phyloP scores from a whole-genome alignment of 305 asterid genomes.

The Rubia peregrina region DNA sequence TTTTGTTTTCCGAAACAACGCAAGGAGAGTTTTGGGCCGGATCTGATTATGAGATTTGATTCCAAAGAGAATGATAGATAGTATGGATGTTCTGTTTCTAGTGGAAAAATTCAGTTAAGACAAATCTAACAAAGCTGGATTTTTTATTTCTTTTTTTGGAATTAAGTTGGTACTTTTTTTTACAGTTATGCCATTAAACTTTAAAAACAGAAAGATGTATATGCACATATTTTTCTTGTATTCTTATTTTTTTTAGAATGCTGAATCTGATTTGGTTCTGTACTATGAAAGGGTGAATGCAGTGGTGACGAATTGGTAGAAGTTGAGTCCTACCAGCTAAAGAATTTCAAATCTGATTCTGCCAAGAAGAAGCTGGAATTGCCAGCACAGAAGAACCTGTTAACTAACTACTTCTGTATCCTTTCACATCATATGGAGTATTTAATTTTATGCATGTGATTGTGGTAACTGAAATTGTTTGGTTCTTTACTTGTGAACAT shows the following conservation, averaged over 20 bases:
- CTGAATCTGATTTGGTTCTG: conserved; percentile 1
- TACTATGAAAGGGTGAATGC: conserved; percentile 34
- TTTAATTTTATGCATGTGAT: conserved; percentile 13
- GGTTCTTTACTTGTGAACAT: neutral
- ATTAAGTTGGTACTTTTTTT: conserved; percentile 1
- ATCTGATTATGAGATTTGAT: neutral
- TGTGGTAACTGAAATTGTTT: neutral
- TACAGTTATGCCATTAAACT: neutral
- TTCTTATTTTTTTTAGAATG: conserved; percentile 7
- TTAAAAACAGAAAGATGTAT: neutral
- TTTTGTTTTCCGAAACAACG: no score
- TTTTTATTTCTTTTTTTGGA: neutral
- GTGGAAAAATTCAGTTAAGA: neutral
- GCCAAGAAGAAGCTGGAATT: conserved; percentile 62
- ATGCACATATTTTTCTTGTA: neutral
- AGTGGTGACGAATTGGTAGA: conserved; percentile 30
- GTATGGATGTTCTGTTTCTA: neutral
- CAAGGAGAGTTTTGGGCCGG: neutral
- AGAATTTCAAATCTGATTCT: conserved; percentile 53
- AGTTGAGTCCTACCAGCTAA: conserved; percentile 43
- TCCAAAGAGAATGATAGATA: neutral
- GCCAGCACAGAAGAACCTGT: conserved; percentile 81
- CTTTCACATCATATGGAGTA: conserved; percentile 16
- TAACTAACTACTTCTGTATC: conserved; percentile 94
- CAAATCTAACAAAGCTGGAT: neutral